Percentiles rank a stretch among this genome's conserved stretches.
Conservation (phyloP, 2,329 filamentous ascomycete genomes). For the Fusarium torreyae region DNA sequence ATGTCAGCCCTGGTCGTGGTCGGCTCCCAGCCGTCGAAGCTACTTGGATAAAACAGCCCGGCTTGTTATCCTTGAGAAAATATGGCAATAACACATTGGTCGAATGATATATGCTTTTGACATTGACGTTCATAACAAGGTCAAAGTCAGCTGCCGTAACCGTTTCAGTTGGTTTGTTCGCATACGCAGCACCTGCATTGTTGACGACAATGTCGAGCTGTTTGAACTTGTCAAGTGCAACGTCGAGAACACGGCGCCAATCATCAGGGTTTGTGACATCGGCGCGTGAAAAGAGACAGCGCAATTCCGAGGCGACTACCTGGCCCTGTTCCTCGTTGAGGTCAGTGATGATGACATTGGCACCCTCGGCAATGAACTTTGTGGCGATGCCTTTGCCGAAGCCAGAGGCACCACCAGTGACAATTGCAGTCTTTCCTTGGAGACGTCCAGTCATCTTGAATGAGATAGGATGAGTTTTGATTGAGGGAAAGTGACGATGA, state of each 20-base stretch:
- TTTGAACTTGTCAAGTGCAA: slow-evolving; percentile 63
- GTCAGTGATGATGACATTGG: slow-evolving; percentile 68
- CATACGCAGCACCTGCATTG: slow-evolving; percentile 72
- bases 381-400: slow-evolving; percentile 57
- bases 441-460: slow-evolving; percentile 53
- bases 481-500: neutral
- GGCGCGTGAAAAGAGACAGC: slow-evolving; percentile 56
- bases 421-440: slow-evolving; percentile 59
- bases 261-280: slow-evolving; percentile 57
- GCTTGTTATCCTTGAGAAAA: slow-evolving; percentile 69
- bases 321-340: slow-evolving; percentile 68
- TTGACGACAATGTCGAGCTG: slow-evolving; percentile 72
- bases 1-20: slow-evolving; percentile 74
- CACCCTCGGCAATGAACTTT: slow-evolving; percentile 32
- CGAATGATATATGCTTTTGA: slow-evolving; percentile 76
- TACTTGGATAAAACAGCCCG: slow-evolving; percentile 75
- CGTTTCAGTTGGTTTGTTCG: slow-evolving; percentile 73
- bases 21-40: slow-evolving; percentile 72
- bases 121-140: slow-evolving; percentile 76
- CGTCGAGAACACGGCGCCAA: slow-evolving; percentile 66
- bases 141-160: slow-evolving; percentile 79
- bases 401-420: slow-evolving; percentile 59
- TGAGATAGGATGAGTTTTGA: neutral
- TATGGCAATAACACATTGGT: slow-evolving; percentile 73
- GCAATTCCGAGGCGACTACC: slow-evolving; percentile 62